phyloP scores from a whole-genome alignment of 2,329 filamentous ascomycete species.

The Diplodia scrobiculata region DNA sequence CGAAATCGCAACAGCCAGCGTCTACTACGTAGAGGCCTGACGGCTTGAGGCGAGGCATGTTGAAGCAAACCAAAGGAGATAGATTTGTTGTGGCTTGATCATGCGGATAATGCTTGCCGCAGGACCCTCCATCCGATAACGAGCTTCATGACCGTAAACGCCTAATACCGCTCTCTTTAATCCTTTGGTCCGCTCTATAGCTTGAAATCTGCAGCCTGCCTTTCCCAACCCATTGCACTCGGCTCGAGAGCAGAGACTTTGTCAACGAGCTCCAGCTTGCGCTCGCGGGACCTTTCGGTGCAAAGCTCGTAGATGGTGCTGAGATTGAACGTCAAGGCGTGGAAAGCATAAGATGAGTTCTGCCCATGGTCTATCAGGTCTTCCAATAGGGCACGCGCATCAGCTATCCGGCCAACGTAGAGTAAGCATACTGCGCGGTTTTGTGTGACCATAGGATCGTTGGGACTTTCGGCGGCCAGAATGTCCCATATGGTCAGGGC shows the following conservation, averaged over 20 bases:
- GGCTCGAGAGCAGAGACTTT: slow-evolving; percentile 64
- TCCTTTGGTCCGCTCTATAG: slow-evolving; percentile 50
- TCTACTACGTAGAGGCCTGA: neutral
- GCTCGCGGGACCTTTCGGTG: slow-evolving; percentile 69
- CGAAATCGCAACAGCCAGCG: neutral
- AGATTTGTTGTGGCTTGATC: neutral
- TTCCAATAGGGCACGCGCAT: slow-evolving; percentile 68
- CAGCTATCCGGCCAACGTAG: slow-evolving; percentile 71
- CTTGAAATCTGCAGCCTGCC: slow-evolving; percentile 74
- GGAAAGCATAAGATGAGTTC: slow-evolving; percentile 60
- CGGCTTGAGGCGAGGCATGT: neutral
- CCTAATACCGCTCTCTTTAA: neutral
- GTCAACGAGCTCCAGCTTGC: slow-evolving; percentile 73
- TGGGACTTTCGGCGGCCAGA: slow-evolving; percentile 51
- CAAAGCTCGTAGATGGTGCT: slow-evolving; percentile 90
- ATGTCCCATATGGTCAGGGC: slow-evolving; percentile 65
- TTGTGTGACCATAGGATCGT: slow-evolving; percentile 72
- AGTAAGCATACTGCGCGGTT: slow-evolving; percentile 83
- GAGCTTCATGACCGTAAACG: neutral
- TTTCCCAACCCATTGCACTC: slow-evolving; percentile 64
- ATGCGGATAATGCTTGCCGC: neutral
- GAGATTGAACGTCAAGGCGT: slow-evolving; percentile 83
- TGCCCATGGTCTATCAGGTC: slow-evolving; percentile 60
- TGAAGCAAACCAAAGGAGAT: neutral
- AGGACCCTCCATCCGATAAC: neutral